Percentiles rank a stretch among this genome's conserved stretches.
Evolutionary conservation across 352 stramenopile species (phyloP).

Genomic region (Saprolegnia diclina): DNA sequence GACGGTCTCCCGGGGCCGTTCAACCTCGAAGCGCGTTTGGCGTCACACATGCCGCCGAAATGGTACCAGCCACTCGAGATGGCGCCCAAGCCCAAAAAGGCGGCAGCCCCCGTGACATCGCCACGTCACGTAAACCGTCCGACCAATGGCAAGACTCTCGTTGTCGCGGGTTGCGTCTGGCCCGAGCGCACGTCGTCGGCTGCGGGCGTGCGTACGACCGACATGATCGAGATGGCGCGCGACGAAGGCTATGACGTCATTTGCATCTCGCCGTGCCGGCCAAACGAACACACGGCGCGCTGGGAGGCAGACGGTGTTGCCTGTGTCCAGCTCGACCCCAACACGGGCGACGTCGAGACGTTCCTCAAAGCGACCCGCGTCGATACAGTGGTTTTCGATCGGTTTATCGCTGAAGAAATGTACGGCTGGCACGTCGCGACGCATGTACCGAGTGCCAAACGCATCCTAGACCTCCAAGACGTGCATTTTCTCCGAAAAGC

Average conservation of each 20-base stretch:
- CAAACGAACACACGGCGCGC: conserved; percentile 63
- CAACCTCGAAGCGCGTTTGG: conserved; percentile 59
- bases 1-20: conserved; percentile 74
- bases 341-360: conserved; percentile 37
- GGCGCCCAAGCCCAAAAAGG: conserved; percentile 28
- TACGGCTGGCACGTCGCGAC: conserved; percentile 73
- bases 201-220: conserved; percentile 75
- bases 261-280: conserved; percentile 67
- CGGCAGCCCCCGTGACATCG: conserved; percentile 20
- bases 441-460: conserved; percentile 68
- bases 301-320: conserved; percentile 1
- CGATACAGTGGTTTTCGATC: conserved; percentile 74
- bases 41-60: conserved; percentile 55
- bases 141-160: conserved; percentile 38
- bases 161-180: conserved; percentile 72
- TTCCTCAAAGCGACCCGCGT: conserved; percentile 57
- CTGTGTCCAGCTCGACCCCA: conserved; percentile 67
- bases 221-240: conserved; percentile 66
- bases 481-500: conserved; percentile 85
- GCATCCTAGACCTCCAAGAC: conserved; percentile 91
- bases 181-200: conserved; percentile 84
- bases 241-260: conserved; percentile 58
- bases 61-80: conserved; percentile 75
- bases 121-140: conserved; percentile 39
- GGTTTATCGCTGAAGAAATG: conserved; percentile 84